Evolutionary conservation across 306 rosid species (phyloP).

Genomic region (Inga leiocalycina): DNA sequence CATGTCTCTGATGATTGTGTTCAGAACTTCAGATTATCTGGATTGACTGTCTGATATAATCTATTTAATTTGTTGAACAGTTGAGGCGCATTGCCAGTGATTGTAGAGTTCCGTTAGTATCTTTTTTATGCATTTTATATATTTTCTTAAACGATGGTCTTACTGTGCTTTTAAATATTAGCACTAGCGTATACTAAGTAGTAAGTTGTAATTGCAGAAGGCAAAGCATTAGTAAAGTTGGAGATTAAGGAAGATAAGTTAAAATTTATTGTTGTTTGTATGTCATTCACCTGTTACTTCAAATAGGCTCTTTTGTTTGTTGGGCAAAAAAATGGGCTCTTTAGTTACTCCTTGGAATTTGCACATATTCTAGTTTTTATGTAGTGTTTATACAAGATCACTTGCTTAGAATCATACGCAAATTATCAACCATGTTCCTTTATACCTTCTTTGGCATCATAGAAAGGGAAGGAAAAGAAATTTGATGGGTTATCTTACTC

Average conservation of each 20-base stretch:
- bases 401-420: neutral
- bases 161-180: neutral
- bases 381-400: neutral
- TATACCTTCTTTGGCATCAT: neutral
- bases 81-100: slow-evolving; percentile 4
- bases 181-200: neutral
- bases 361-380: neutral
- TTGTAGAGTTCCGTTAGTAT: slow-evolving; percentile 11
- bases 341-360: neutral
- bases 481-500: neutral
- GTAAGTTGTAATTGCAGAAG: neutral
- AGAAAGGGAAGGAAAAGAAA: neutral
- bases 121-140: neutral
- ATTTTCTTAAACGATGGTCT: neutral
- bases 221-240: neutral
- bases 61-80: slow-evolving; percentile 6
- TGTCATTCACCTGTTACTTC: neutral
- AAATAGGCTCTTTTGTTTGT: neutral
- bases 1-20: slow-evolving; percentile 11
- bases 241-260: neutral
- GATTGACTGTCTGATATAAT: slow-evolving; percentile 20
- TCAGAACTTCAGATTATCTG: neutral
- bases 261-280: neutral
- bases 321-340: too few species aligned
- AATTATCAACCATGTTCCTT: neutral